phyloP scores from a whole-genome alignment of 176 grass and related monocot species.

The Eremochloa ophiuroides region DNA sequence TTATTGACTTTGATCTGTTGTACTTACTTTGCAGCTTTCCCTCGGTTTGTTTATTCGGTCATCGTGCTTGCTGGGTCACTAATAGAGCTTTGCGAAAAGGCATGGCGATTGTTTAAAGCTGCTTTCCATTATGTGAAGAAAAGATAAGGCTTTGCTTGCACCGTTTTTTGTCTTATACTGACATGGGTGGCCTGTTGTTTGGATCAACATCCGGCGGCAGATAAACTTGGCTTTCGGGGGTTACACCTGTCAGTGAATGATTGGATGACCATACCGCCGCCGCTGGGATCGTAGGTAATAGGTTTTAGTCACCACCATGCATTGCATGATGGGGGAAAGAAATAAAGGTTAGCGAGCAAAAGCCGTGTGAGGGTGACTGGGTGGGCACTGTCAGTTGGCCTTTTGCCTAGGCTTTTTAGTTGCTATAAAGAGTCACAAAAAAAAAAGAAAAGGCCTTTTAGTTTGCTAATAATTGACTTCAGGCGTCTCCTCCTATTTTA shows the following conservation, averaged over 20 bases:
- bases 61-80: slow-evolving; percentile 13
- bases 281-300: slow-evolving; percentile 13
- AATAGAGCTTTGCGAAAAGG: slow-evolving; percentile 1
- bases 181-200: not conserved
- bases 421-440: too few species aligned
- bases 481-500: too few species aligned
- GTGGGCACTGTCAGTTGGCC: slow-evolving; percentile 8
- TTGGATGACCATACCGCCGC: not conserved
- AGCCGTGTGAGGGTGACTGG: not conserved
- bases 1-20: slow-evolving; percentile 9
- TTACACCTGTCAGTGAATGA: not conserved
- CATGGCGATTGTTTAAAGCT: slow-evolving; percentile 16
- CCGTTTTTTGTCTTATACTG: slow-evolving; percentile 38
- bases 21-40: slow-evolving; percentile 28
- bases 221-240: slow-evolving; percentile 33
- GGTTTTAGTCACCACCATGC: slow-evolving; percentile 23
- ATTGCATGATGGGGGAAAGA: not conserved
- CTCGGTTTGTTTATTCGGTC: slow-evolving; percentile 4
- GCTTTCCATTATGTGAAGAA: slow-evolving; percentile 40
- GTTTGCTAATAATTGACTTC: too few species aligned
- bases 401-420: slow-evolving; percentile 11
- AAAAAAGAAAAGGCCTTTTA: too few species aligned
- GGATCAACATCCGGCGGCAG: slow-evolving; percentile 9
- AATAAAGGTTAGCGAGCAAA: not conserved
- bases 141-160: slow-evolving; percentile 25